Base-by-base conservation (phyloP, 768 basidiomycete species). In the Pleurotus citrinopileatus region DNA sequence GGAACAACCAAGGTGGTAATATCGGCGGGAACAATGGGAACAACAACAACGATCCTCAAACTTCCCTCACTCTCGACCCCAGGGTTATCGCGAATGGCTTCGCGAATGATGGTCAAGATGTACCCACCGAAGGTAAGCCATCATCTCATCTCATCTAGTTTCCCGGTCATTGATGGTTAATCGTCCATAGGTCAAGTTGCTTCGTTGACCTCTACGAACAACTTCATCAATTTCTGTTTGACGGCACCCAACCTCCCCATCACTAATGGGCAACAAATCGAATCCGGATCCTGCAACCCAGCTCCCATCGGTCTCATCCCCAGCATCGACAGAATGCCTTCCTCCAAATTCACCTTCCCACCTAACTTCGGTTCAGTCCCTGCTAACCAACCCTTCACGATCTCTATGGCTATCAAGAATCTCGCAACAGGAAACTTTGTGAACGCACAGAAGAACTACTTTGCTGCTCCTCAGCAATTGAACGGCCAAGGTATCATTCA, bases 221-320 rank as follows among this genome's bases (percentile, higher is more conserved):
- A 86, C 70, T 86, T 81, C 62, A 78, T 81, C 71, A 80, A 81
- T 70, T 77, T 75, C 63, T 84, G 80, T 61, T 59, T 72, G 34
- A 75, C 72, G 8, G 66, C 67, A 7, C 67, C 72, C 47, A 67
- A 76, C 50, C 66, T 75, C 45, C 77, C 78, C 17, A 69, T 85
- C 63, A 84, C 83, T 45, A 72, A 84, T 63, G 83, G 82, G 28
- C 64, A 74, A 56, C 81, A 78, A 60, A 72, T 79, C 57, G 62
- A 66, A n/a, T 70, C 70, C 32, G 80, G 78, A 28, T 84, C 82
- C 40, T 80, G 83, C 69, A 86, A 86, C 66, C 77, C 80, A 20
- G 74, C 77, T 6, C 78, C 79, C 5, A 82, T 84, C 65, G 81
- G 80, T 59, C 63, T 73, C 52, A 82, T 87, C 61, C 76, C 76